phyloP scores from a whole-genome alignment of 148 eudicot species.

The Vaccinium vitisidaea region DNA sequence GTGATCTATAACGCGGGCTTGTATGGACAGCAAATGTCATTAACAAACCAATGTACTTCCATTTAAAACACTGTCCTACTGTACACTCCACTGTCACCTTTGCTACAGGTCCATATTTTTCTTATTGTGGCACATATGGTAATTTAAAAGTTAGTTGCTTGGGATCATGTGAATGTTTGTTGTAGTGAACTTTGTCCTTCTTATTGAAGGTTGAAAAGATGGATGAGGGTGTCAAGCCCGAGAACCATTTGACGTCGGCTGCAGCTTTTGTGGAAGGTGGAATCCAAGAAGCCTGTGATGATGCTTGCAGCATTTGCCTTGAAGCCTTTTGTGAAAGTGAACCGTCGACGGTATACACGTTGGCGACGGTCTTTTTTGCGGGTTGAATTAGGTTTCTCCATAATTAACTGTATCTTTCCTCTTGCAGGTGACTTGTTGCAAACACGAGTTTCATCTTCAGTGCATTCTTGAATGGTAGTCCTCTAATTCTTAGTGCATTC shows the following conservation, averaged over 20 bases:
- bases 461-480: constrained; percentile 96
- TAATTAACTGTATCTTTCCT: constrained; percentile 15
- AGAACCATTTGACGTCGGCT: constrained; percentile 66
- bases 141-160: neutral
- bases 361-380: constrained; percentile 14
- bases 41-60: neutral
- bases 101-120: neutral
- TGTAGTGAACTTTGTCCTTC: constrained; percentile 17
- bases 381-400: neutral
- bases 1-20: too few relatives aligned
- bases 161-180: neutral
- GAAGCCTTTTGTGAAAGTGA: constrained; percentile 73
- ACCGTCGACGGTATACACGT: constrained; percentile 58
- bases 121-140: neutral
- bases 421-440: constrained; percentile 82
- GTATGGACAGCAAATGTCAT: neutral
- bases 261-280: constrained; percentile 93
- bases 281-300: constrained; percentile 80
- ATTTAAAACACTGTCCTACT: neutral
- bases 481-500: constrained; percentile 27
- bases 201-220: constrained; percentile 26
- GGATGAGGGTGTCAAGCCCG: constrained; percentile 51
- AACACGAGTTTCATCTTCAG: constrained; percentile 97
- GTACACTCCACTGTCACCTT: neutral
- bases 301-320: constrained; percentile 83